Base-by-base conservation (phyloP, 78 protist genomes). In the Emiliania huxleyi region DNA sequence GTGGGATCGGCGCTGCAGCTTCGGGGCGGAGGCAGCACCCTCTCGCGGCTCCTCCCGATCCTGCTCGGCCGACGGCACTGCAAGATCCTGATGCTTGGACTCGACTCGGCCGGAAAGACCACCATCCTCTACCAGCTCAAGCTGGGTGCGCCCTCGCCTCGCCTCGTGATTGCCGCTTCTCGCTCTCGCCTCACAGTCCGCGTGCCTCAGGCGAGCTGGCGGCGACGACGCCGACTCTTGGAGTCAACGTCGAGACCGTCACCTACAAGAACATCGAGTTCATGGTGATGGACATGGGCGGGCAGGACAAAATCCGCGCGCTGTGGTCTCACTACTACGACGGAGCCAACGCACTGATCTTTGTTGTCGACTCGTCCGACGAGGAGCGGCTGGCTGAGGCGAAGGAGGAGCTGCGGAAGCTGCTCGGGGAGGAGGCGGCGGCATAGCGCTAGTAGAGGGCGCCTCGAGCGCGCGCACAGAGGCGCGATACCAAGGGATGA, bases 301-400 rank as follows among this genome's bases (percentile, higher is more conserved):
- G 95, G 73, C 90, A 71, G 81, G 81, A 71, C 42, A 35, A 26
- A 15, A 71, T 71, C 81, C 81, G 81, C 1, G 29, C 35, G 81
- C 81, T 71, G 42, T 71, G 81, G 81, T 35, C 42, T 4, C 81
- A 71, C 42, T 71, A 71, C 42, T 91, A 85, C 83, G 42, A n/a
- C 43, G 26, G 49, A 42, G 38, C 79, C 2, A 38, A 87, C 2
- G 96, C 90, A 0, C 42, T 93, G 55, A 90, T 95, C n/a, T 92
- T 93, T 84, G 96, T 95, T 3, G 62, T 95, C 23, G 96, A 92
- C 52, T 85, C 93, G 15, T 1, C 93, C 33, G 84, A 91, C 93
- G n/a, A 19, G 18, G 84, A 91, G 84, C 84, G 79, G 19, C 21
- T 73, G 40, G 49, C 8, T 5, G 93, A 91, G 49, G 62, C 62